Evolutionary conservation across 768 basidiomycete species (phyloP), one percentile per base, ranked within the genome.

Genomic region (Amanita exitialis): DNA sequence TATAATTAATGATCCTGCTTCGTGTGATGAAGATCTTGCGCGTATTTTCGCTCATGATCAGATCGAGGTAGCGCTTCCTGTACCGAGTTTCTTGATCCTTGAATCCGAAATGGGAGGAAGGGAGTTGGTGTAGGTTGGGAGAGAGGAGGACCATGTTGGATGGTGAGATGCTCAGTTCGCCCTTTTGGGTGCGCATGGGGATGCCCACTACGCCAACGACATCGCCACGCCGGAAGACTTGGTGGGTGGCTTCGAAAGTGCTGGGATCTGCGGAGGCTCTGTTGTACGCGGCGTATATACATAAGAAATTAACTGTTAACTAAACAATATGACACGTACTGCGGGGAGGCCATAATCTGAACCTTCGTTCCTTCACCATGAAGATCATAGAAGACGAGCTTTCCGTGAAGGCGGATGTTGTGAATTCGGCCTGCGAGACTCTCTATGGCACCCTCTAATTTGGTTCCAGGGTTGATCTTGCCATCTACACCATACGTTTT

Each of bases 21-120:
- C 96, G 84, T 23, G 89, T 86, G 69, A 94, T 71, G 71, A 98
- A 99, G 56, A 94, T 83, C 58, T 83, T 82, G 55, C 96, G 84
- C 15, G 91, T 90, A 57, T 81, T 78, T 36, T 89, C 85, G 66
- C 89, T 94, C 67, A 99, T 76, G 70, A 99, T 96, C 54, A 99
- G 82, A 68, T 99, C 96, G 56, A 99, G 83, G 73, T 98, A 97
- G 49, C 96, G 86, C 84, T 97, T 98, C 68, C 96, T 80, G 75
- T 97, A 97, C 39, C 96, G 83, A 34, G 90, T 90, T 70, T 98
- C 96, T 65, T 92, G 89, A 68, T 99, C 95, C 76, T 95, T 95
- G 60, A 99, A 74, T 39, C 95, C 96, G 55, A 88, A 94, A 69
- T 92, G 90, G 51, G 79, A 74, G 0, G 89, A 93, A 49, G 95